phyloP scores from a whole-genome alignment of 2,329 filamentous ascomycete species.

The Fusarium equiseti region DNA sequence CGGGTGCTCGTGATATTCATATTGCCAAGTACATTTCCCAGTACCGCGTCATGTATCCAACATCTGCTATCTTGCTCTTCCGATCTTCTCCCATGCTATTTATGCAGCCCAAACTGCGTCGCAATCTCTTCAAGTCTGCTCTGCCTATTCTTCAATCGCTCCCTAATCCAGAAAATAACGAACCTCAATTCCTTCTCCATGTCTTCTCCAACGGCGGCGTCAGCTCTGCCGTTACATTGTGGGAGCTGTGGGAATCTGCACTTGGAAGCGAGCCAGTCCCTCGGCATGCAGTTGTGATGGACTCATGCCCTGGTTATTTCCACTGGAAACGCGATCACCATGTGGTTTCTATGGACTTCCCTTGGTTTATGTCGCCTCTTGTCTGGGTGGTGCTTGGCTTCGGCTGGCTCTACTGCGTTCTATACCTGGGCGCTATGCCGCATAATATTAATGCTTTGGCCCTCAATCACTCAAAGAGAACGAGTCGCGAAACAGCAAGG shows the following conservation, averaged over 20 bases:
- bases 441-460: constrained; percentile 53
- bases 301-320: constrained; percentile 63
- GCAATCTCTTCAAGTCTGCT: constrained; percentile 54
- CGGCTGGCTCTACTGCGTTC: constrained; percentile 50
- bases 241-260: constrained; percentile 31
- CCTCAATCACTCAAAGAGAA: constrained; percentile 52
- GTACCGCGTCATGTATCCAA: constrained; percentile 60
- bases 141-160: constrained; percentile 53
- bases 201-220: constrained; percentile 67
- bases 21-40: constrained; percentile 64
- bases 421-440: constrained; percentile 47
- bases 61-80: constrained; percentile 60
- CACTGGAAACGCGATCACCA: constrained; percentile 55
- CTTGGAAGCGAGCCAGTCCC: constrained; percentile 51
- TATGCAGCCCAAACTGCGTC: constrained; percentile 50
- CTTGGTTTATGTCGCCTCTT: constrained; percentile 51
- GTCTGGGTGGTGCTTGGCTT: constrained; percentile 51
- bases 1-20: constrained; percentile 63
- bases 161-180: constrained; percentile 40
- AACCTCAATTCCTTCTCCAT: constrained; percentile 58
- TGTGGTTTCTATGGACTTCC: constrained; percentile 54
- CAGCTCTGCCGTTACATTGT: constrained; percentile 55
- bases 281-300: constrained; percentile 59
- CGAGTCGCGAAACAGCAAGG: constrained; percentile 57
- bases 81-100: constrained; percentile 56